Evolutionary conservation across 108 stramenopile genomes (phyloP).

Genomic region (Seminavis robusta): DNA sequence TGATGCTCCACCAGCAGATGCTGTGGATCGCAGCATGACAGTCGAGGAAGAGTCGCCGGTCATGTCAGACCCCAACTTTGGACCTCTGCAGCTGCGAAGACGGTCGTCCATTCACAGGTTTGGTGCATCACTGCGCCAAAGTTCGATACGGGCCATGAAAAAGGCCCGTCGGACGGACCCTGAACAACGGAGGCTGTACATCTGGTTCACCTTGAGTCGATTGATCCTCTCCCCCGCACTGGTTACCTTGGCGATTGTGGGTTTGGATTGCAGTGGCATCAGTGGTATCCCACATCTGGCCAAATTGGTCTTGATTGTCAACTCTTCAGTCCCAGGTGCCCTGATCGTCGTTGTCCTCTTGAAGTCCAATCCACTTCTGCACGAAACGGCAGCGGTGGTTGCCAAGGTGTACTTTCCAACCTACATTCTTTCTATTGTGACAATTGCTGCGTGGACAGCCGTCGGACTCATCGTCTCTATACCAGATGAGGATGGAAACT

Average conservation of each 20-base stretch:
- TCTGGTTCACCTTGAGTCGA: conserved; percentile 60
- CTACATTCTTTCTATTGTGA: conserved; percentile 58
- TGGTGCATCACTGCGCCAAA: conserved; percentile 14
- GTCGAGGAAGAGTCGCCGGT: conserved; percentile 16
- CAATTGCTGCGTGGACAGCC: conserved; percentile 68
- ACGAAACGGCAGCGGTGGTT: conserved; percentile 57
- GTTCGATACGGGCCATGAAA: conserved; percentile 23
- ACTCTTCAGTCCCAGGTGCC: conserved; percentile 61
- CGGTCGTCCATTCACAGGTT: conserved; percentile 17
- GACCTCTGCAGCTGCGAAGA: conserved; percentile 13
- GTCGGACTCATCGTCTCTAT: conserved; percentile 55
- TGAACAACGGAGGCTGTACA: conserved; percentile 37
- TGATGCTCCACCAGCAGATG: background rate
- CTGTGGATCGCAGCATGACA: no score
- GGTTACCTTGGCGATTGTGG: conserved; percentile 45
- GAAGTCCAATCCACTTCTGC: conserved; percentile 30
- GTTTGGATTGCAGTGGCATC: conserved; percentile 51
- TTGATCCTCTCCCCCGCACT: conserved; percentile 56
- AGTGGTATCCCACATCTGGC: conserved; percentile 47
- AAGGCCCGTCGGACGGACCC: conserved; percentile 20
- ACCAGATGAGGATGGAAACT: conserved; percentile 37
- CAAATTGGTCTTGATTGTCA: conserved; percentile 63
- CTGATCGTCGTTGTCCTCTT: conserved; percentile 5
- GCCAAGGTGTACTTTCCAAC: conserved; percentile 58
- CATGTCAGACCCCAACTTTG: conserved; percentile 20